phyloP scores from a whole-genome alignment of 2,329 filamentous ascomycete genomes.

The Knufia fluminis region DNA sequence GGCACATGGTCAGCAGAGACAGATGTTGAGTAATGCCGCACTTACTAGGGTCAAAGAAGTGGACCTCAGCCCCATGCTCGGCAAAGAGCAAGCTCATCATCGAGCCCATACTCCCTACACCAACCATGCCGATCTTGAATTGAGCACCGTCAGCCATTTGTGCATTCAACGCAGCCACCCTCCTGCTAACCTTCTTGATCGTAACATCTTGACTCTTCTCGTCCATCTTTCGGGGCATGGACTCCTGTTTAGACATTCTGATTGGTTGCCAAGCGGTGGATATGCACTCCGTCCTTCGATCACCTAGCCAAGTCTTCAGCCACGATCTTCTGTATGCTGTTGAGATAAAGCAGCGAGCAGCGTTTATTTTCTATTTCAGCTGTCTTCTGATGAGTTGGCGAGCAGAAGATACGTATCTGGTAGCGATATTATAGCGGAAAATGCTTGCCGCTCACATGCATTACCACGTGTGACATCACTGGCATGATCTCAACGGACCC shows the following conservation, averaged over 20 bases:
- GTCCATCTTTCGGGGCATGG: neutral
- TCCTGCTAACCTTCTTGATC: slow-evolving; percentile 8
- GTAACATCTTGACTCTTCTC: neutral
- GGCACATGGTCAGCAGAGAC: neutral
- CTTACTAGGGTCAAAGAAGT: slow-evolving; percentile 42
- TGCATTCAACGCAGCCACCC: neutral
- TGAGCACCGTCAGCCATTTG: neutral
- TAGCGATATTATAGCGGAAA: too few species aligned
- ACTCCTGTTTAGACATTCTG: slow-evolving; percentile 1
- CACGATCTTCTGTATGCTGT: too few species aligned
- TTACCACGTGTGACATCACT: too few species aligned
- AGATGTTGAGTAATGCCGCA: neutral
- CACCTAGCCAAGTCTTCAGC: too few species aligned
- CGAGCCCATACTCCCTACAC: slow-evolving; percentile 52
- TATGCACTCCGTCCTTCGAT: neutral
- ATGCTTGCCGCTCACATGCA: too few species aligned
- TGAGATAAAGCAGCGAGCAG: too few species aligned
- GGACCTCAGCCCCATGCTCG: slow-evolving; percentile 47
- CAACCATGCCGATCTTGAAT: slow-evolving; percentile 25
- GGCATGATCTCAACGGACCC: too few species aligned
- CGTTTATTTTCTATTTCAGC: too few species aligned
- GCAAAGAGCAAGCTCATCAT: slow-evolving; percentile 51
- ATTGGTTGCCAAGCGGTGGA: neutral
- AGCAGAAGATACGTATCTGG: too few species aligned
- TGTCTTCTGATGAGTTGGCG: too few species aligned